Conservation (phyloP, 305 asterid species). For the Lippia alba region DNA sequence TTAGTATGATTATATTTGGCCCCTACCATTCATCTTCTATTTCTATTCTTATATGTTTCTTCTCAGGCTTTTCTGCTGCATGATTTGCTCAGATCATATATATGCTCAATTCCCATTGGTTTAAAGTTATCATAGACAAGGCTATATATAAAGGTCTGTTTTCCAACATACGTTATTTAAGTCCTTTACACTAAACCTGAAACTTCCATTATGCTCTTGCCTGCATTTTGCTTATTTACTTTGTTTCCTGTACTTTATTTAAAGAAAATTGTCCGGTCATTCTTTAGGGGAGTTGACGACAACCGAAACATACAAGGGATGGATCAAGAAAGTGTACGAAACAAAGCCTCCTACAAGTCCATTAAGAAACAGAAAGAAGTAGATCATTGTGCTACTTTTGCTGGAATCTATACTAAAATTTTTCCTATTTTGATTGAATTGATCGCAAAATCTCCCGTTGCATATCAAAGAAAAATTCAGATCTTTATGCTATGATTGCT, state of each 20-base stretch:
- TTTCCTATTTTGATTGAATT: not conserved
- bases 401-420: not conserved
- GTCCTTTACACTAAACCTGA: not conserved
- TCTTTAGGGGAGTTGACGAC: conserved; percentile 58
- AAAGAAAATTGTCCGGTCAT: not conserved
- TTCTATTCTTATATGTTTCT: not conserved
- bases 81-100: conserved; percentile 77
- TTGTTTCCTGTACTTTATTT: not conserved
- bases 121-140: conserved; percentile 70
- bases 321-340: conserved; percentile 66
- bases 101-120: conserved; percentile 73
- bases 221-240: not conserved
- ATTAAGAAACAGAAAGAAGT: conserved; percentile 52
- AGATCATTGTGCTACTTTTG: conserved; percentile 31
- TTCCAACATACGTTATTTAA: not conserved
- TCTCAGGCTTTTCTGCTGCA: conserved; percentile 68
- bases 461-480: conserved; percentile 58
- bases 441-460: not conserved
- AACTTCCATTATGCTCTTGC: not conserved
- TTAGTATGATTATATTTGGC: not conserved
- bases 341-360: conserved; percentile 73
- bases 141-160: conserved; percentile 59
- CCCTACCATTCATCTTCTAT: conserved; percentile 3
- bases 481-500: conserved; percentile 60
- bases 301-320: conserved; percentile 58